phyloP scores from a whole-genome alignment of 441 rosid species.

The Jatropha multifida region DNA sequence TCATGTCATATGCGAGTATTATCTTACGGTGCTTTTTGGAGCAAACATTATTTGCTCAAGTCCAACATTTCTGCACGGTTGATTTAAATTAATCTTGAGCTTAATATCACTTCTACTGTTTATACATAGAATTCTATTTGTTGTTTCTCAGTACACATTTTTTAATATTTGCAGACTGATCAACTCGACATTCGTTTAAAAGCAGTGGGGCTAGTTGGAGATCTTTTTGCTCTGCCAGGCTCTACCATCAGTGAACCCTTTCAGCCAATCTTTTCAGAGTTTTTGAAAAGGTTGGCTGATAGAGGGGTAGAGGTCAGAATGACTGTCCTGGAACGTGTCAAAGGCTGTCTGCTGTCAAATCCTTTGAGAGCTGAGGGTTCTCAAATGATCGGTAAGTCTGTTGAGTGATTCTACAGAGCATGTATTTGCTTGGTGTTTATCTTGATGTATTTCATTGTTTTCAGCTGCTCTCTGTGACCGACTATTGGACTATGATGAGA shows the following conservation, averaged over 20 bases:
- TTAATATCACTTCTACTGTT: slow-evolving; percentile 4
- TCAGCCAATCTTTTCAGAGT: slow-evolving; percentile 87
- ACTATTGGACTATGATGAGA: slow-evolving; percentile 96
- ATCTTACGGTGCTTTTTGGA: neutral
- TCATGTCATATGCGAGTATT: neutral
- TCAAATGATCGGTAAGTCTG: slow-evolving; percentile 72
- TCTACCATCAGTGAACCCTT: slow-evolving; percentile 62
- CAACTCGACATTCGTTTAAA: slow-evolving; percentile 84
- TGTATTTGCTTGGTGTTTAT: slow-evolving; percentile 27
- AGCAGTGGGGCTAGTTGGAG: slow-evolving; percentile 92
- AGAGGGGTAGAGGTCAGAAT: slow-evolving; percentile 87
- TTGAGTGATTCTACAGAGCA: slow-evolving; percentile 26
- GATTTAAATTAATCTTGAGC: neutral
- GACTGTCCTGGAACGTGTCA: slow-evolving; percentile 90
- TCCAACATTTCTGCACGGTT: neutral
- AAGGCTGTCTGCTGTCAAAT: slow-evolving; percentile 74
- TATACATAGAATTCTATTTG: slow-evolving; percentile 9
- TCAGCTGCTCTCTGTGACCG: slow-evolving; percentile 98
- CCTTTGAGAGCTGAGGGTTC: slow-evolving; percentile 82
- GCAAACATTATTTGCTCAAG: neutral
- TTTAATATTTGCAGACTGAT: slow-evolving; percentile 69
- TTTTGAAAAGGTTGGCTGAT: slow-evolving; percentile 95
- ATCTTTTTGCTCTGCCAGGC: slow-evolving; percentile 82
- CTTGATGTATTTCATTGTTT: slow-evolving; percentile 28
- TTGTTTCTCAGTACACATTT: slow-evolving; percentile 26